Conservation (phyloP, 2,329 filamentous ascomycete genomes). For the Myriosclerotinia curreyana region DNA sequence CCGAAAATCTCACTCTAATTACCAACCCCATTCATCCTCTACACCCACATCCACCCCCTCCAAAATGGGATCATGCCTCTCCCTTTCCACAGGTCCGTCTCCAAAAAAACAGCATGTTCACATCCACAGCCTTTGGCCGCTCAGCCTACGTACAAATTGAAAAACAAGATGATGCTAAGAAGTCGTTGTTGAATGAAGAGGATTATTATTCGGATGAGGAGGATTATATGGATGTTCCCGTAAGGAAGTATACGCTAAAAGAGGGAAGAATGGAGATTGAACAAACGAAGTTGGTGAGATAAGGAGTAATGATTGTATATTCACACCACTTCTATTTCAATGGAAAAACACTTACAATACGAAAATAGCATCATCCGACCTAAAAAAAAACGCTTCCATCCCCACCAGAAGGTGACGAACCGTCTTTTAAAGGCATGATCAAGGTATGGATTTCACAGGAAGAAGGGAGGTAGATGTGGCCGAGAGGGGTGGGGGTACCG, state of each 20-base stretch:
- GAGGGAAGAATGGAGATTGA: background rate
- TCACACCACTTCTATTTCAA: no score
- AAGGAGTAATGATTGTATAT: no score
- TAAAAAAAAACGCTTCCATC: background rate
- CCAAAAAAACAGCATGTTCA: background rate
- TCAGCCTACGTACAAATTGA: constrained; percentile 6
- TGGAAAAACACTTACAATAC: no score
- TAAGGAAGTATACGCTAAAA: background rate
- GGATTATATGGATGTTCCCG: background rate
- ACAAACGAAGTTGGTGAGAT: background rate
- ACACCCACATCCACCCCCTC: no score
- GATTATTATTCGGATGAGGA: constrained; percentile 17
- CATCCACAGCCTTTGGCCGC: constrained; percentile 17
- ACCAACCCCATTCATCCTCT: no score
- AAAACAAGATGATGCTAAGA: constrained; percentile 5
- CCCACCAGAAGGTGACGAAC: background rate
- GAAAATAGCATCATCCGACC: background rate
- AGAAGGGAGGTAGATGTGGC: constrained; percentile 16
- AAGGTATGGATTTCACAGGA: background rate
- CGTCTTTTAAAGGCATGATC: constrained; percentile 14
- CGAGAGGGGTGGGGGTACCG: background rate
- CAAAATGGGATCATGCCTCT: background rate
- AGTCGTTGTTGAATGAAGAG: background rate
- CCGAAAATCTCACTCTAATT: no score
- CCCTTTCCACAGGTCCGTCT: background rate